A percentile compares a stretch with the other conserved stretches of the same genome.
Conservation (phyloP, 2,329 filamentous ascomycete species). For the Trichoderma citrinoviride region DNA sequence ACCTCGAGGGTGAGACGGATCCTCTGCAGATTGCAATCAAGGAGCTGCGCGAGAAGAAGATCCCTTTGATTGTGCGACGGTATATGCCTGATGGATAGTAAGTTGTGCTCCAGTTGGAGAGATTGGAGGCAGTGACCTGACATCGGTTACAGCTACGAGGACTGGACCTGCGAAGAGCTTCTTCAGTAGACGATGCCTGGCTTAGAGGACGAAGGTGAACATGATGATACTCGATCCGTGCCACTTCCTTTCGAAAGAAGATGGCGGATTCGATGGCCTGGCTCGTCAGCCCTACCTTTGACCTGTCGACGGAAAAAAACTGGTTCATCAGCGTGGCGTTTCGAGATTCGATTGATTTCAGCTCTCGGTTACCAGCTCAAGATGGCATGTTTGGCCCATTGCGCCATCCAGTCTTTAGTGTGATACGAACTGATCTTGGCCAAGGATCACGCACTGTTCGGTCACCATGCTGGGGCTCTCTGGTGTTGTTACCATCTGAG, state of each 20-base stretch:
- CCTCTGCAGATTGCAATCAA: constrained; percentile 97
- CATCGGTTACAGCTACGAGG: constrained; percentile 72
- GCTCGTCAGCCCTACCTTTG: background rate
- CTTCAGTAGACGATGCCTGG: constrained; percentile 51
- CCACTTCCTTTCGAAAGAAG: background rate
- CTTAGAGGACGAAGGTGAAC: background rate
- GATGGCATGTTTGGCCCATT: background rate
- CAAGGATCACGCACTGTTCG: background rate
- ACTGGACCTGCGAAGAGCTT: constrained; percentile 98
- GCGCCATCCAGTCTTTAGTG: background rate
- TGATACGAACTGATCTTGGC: background rate
- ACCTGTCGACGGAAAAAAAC: constrained; percentile 9
- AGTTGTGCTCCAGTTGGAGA: constrained; percentile 39
- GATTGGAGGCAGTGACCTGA: constrained; percentile 19
- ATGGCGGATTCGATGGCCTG: background rate
- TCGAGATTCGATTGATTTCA: constrained; percentile 26
- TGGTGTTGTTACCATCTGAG: background rate
- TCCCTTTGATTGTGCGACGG: constrained; percentile 88
- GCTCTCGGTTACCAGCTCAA: background rate
- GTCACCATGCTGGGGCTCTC: background rate
- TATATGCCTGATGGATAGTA: constrained; percentile 97
- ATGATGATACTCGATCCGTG: background rate
- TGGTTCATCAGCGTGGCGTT: constrained; percentile 41
- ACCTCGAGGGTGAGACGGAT: constrained; percentile 96
- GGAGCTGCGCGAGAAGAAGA: constrained; percentile 97